phyloP scores from a whole-genome alignment of 108 stramenopile genomes.

The Fistulifera solaris region DNA sequence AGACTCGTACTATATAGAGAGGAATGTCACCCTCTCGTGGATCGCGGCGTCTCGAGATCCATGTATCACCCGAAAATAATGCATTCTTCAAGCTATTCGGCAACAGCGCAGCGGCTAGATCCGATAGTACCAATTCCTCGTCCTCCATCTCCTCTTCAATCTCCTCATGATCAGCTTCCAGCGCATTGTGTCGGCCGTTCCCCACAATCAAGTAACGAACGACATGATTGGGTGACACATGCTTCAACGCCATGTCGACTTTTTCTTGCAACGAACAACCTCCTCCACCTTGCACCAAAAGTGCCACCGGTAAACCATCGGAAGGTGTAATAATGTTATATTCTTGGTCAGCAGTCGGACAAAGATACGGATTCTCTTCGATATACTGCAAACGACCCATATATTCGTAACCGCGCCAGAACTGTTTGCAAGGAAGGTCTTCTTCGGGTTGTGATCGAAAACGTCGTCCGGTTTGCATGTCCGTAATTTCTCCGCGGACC shows the following conservation, averaged over 20 bases:
- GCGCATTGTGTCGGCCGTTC: neutral
- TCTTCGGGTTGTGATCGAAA: constrained; percentile 19
- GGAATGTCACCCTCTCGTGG: constrained; percentile 3
- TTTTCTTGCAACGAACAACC: constrained; percentile 34
- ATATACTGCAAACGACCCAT: constrained; percentile 34
- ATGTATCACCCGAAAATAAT: constrained; percentile 1
- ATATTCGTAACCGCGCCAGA: constrained; percentile 30
- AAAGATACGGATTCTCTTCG: constrained; percentile 15
- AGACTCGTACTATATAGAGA: constrained; percentile 9
- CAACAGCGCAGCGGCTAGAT: neutral
- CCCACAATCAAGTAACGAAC: constrained; percentile 34
- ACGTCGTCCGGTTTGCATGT: constrained; percentile 13
- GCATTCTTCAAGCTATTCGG: neutral
- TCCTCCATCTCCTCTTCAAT: neutral
- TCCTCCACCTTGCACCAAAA: constrained; percentile 28
- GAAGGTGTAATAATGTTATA: constrained; percentile 9
- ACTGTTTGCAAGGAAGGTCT: constrained; percentile 10
- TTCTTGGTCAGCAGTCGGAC: constrained; percentile 7
- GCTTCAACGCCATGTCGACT: constrained; percentile 21
- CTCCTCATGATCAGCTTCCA: neutral
- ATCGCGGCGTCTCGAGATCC: neutral
- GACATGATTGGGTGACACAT: constrained; percentile 21
- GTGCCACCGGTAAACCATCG: constrained; percentile 39
- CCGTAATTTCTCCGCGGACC: constrained; percentile 19
- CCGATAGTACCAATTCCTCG: neutral